phyloP scores from a whole-genome alignment of 495 filamentous ascomycete species.

The Penicillium paradoxum region DNA sequence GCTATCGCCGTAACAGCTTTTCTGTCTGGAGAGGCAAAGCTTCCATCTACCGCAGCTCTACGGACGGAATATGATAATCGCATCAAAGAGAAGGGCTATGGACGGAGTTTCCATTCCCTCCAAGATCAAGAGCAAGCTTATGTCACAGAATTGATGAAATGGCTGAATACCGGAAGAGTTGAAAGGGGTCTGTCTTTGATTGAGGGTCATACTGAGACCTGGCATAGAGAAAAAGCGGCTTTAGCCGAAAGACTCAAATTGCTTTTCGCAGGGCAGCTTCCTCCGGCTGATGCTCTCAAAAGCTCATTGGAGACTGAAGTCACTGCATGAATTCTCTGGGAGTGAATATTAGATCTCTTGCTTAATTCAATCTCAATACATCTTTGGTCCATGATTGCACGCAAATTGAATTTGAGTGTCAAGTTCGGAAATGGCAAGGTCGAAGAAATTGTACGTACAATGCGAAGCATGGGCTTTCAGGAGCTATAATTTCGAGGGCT shows the following conservation, averaged over 20 bases:
- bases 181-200: slow-evolving; percentile 28
- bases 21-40: slow-evolving; percentile 44
- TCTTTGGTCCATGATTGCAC: slow-evolving; percentile 14
- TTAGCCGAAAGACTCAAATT: slow-evolving; percentile 24
- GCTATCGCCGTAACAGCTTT: slow-evolving; percentile 55
- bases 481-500: too few species aligned
- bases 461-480: too few species aligned
- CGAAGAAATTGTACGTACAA: too few species aligned
- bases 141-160: slow-evolving; percentile 48
- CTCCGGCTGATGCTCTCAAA: not conserved
- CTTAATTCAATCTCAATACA: slow-evolving; percentile 45
- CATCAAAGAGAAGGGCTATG: slow-evolving; percentile 40
- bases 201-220: slow-evolving; percentile 42
- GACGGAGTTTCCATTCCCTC: slow-evolving; percentile 53
- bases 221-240: slow-evolving; percentile 32
- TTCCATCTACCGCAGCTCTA: slow-evolving; percentile 49
- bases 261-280: slow-evolving; percentile 8
- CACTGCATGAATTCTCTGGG: slow-evolving; percentile 3
- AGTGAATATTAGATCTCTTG: slow-evolving; percentile 35
- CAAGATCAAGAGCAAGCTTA: slow-evolving; percentile 49
- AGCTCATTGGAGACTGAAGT: slow-evolving; percentile 4
- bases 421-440: not conserved
- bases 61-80: slow-evolving; percentile 46
- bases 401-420: not conserved
- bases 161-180: slow-evolving; percentile 45